These are phyloP conservation scores for Starmerella geochares DNA, from an alignment of 805 yeast genomes.

Conservation along the genomic window DNA sequence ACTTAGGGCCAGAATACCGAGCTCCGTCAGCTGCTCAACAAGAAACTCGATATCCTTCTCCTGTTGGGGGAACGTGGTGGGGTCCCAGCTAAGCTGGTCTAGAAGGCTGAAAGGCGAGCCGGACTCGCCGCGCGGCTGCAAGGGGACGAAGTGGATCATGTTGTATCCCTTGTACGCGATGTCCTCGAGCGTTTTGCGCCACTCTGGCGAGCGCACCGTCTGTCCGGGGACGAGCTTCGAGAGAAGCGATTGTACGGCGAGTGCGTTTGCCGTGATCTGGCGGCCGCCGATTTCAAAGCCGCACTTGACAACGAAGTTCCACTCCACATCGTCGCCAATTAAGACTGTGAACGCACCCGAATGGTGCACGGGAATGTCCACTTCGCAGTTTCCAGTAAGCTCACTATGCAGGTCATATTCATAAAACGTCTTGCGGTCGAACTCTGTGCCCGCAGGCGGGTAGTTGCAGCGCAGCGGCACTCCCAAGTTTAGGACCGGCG, in stretches of 20 bases:
- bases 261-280: slow-evolving; percentile 61
- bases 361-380: slow-evolving; percentile 50
- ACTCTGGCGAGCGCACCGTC: slow-evolving; percentile 32
- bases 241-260: slow-evolving; percentile 73
- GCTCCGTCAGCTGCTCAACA: slow-evolving; percentile 40
- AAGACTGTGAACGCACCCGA: slow-evolving; percentile 80
- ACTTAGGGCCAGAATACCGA: slow-evolving; percentile 65
- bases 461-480: slow-evolving; percentile 68
- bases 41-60: slow-evolving; percentile 45
- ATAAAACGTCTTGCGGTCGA: slow-evolving; percentile 48
- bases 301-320: slow-evolving; percentile 69
- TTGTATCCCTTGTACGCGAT: slow-evolving; percentile 74
- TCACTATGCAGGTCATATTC: slow-evolving; percentile 37
- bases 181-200: slow-evolving; percentile 57
- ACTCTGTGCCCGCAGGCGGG: slow-evolving; percentile 42
- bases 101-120: slow-evolving; percentile 87
- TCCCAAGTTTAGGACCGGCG: slow-evolving; percentile 50
- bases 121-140: slow-evolving; percentile 80
- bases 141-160: slow-evolving; percentile 92
- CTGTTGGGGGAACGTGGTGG: slow-evolving; percentile 45
- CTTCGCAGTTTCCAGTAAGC: slow-evolving; percentile 53
- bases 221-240: slow-evolving; percentile 84
- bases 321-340: slow-evolving; percentile 46
- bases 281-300: slow-evolving; percentile 47
- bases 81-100: slow-evolving; percentile 76